phyloP scores from a whole-genome alignment of 441 rosid genomes.

The Isatis lusitanica region DNA sequence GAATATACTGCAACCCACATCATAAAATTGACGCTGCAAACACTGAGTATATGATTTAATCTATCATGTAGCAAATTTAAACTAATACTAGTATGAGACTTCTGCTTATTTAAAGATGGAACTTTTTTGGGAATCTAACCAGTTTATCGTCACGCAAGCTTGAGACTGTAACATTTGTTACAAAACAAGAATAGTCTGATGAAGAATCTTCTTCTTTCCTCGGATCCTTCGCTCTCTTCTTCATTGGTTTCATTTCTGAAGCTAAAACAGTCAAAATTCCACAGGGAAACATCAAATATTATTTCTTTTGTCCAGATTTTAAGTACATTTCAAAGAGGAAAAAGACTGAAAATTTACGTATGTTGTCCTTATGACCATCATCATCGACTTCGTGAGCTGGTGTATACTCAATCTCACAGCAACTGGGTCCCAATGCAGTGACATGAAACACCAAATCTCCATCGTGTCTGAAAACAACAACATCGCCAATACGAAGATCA shows the following conservation, averaged over 20 bases:
- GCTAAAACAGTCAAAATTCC: background rate
- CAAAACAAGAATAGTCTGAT: conserved; percentile 22
- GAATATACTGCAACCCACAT: conserved; percentile 26
- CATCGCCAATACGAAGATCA: conserved; percentile 26
- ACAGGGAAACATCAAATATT: background rate
- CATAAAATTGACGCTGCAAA: conserved; percentile 1
- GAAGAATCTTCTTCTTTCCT: conserved; percentile 12
- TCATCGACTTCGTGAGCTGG: background rate
- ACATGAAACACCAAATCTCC: conserved; percentile 26
- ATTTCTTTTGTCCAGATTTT: background rate
- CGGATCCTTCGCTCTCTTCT: conserved; percentile 6
- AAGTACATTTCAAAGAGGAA: background rate
- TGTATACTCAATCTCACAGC: conserved; percentile 15
- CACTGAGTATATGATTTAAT: background rate
- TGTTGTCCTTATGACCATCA: background rate
- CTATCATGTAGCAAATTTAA: background rate
- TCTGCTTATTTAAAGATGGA: background rate
- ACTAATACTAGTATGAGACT: conserved; percentile 2
- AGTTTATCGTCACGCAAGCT: conserved; percentile 5
- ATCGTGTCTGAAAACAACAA: conserved; percentile 26
- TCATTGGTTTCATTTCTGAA: background rate
- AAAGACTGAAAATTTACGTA: background rate
- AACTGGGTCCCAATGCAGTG: conserved; percentile 9
- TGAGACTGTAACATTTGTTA: conserved; percentile 11
- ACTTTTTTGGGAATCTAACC: background rate